A percentile compares a stretch with the other conserved stretches of the same genome.
phyloP scores from a whole-genome alignment of 768 basidiomycete species.

The Amylocystis lapponica region DNA sequence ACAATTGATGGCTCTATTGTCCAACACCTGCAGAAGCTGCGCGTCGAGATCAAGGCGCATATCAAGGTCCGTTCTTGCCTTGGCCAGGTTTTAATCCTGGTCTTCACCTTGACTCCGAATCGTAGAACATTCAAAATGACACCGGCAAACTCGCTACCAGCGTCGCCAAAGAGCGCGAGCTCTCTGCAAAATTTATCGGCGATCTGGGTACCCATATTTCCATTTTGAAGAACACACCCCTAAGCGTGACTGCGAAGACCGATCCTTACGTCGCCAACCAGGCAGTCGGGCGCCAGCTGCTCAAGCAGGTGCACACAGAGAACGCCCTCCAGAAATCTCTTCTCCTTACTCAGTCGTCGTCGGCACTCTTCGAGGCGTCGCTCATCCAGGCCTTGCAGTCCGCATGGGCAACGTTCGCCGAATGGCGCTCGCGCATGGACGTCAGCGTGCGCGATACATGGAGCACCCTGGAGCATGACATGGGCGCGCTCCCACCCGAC shows the following conservation, averaged over 20 bases:
- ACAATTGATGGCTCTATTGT: slow-evolving; percentile 97
- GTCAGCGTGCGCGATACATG: slow-evolving; percentile 70
- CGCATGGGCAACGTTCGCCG: slow-evolving; percentile 95
- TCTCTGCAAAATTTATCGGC: slow-evolving; percentile 78
- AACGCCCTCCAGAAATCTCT: slow-evolving; percentile 97
- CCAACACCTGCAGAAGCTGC: slow-evolving; percentile 94
- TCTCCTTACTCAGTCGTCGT: slow-evolving; percentile 97
- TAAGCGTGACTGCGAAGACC: slow-evolving; percentile 69
- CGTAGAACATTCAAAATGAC: slow-evolving; percentile 90
- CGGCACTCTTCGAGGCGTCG: slow-evolving; percentile 94
- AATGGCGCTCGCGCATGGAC: slow-evolving; percentile 84
- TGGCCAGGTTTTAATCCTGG: not conserved
- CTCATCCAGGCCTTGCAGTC: slow-evolving; percentile 94
- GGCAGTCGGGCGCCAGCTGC: slow-evolving; percentile 72
- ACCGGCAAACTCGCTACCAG: slow-evolving; percentile 87
- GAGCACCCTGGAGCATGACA: slow-evolving; percentile 59
- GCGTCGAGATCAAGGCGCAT: slow-evolving; percentile 94
- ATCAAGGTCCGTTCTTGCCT: slow-evolving; percentile 59
- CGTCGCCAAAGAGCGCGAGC: slow-evolving; percentile 91
- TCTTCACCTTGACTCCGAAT: not conserved
- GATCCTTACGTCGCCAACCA: slow-evolving; percentile 82
- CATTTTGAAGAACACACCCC: slow-evolving; percentile 93
- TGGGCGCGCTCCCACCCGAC: slow-evolving; percentile 79
- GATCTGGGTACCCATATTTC: slow-evolving; percentile 85
- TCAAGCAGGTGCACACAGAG: slow-evolving; percentile 94